A percentile compares a stretch with the other conserved stretches of the same genome.
Conservation (phyloP, 176 grass and related monocot genomes). For the Phoenix dactylifera region DNA sequence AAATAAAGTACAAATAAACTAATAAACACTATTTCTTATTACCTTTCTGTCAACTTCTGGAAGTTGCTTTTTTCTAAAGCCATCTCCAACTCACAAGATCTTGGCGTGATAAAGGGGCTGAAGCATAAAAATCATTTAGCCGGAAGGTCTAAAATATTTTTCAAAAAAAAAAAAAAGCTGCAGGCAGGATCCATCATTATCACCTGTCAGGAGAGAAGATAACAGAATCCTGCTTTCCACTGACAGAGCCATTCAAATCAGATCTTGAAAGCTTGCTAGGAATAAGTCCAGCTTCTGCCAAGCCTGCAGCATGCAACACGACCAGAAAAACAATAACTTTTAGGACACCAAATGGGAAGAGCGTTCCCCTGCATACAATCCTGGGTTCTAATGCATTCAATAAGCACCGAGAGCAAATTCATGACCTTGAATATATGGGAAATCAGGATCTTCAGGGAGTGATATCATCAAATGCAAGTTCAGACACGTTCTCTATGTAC, state of each 20-base stretch:
- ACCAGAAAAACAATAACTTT: conserved; percentile 7
- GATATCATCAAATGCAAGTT: conserved; percentile 93
- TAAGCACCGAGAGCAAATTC: conserved; percentile 6
- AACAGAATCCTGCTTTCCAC: conserved; percentile 37
- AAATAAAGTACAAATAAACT: too few relatives aligned
- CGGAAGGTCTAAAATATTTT: conserved; percentile 4
- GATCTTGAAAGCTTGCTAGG: conserved; percentile 77
- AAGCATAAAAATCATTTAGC: background rate
- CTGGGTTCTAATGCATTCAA: background rate
- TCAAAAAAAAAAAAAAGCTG: too few relatives aligned
- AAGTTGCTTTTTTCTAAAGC: conserved; percentile 62
- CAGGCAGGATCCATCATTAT: background rate
- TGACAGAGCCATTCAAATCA: conserved; percentile 25
- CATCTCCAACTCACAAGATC: conserved; percentile 94
- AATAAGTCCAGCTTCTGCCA: conserved; percentile 90
- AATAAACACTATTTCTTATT: conserved; percentile 15
- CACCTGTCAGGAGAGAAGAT: conserved; percentile 74
- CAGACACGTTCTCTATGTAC: conserved; percentile 85
- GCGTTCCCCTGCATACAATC: too few relatives aligned
- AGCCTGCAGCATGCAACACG: conserved; percentile 35
- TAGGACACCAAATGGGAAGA: too few relatives aligned
- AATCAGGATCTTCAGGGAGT: conserved; percentile 82
- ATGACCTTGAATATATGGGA: conserved; percentile 87
- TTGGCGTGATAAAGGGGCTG: conserved; percentile 81
- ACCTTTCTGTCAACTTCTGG: conserved; percentile 83